Conservation (phyloP, 1,139 yeast genomes). For the Nakaseomyces bracarensis region DNA sequence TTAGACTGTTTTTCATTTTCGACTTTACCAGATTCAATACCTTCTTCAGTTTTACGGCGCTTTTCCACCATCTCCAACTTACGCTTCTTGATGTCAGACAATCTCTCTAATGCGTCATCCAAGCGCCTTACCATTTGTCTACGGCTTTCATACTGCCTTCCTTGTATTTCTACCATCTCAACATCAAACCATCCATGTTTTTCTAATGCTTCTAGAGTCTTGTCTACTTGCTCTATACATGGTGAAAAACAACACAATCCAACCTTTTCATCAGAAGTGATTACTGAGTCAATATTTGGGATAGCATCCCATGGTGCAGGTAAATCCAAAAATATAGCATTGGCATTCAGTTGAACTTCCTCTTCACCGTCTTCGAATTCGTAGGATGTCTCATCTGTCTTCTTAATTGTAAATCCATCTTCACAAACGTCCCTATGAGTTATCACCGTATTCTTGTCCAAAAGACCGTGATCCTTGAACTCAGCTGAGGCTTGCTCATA, state of each 20-base stretch:
- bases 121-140: constrained; percentile 78
- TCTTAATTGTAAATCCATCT: constrained; percentile 61
- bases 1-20: constrained; percentile 8
- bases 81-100: constrained; percentile 71
- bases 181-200: constrained; percentile 77
- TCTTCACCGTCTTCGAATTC: constrained; percentile 19
- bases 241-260: constrained; percentile 93
- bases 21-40: constrained; percentile 23
- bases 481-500: constrained; percentile 71
- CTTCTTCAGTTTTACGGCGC: constrained; percentile 37
- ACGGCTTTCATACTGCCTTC: constrained; percentile 84
- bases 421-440: constrained; percentile 92
- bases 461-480: constrained; percentile 62
- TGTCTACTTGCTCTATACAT: constrained; percentile 92
- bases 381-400: constrained; percentile 31
- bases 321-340: constrained; percentile 76
- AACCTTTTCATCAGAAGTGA: constrained; percentile 46
- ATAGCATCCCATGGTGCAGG: constrained; percentile 98
- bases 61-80: constrained; percentile 67
- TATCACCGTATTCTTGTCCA: constrained; percentile 42
- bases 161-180: constrained; percentile 88
- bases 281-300: constrained; percentile 57
- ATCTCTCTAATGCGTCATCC: constrained; percentile 70
- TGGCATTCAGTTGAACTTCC: constrained; percentile 42
- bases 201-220: constrained; percentile 68